Base-by-base conservation (phyloP, 2,329 filamentous ascomycete species). In the Pseudonectria foliicola region DNA sequence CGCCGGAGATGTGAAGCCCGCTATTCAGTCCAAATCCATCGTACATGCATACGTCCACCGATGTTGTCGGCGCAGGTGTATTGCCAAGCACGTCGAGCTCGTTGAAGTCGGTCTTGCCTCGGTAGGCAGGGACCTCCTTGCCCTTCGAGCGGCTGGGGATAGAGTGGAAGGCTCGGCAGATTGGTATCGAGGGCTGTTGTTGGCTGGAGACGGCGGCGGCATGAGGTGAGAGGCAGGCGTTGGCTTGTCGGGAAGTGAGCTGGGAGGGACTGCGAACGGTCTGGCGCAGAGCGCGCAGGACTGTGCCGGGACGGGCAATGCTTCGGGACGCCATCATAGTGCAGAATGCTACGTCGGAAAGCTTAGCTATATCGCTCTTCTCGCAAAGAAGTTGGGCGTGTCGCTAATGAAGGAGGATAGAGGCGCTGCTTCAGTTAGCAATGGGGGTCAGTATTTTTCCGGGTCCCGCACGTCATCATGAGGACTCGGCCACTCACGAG, bases 11-110 rank as follows among this genome's bases (percentile, higher is more conserved):
- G 34, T 75, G 79, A 25, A 84, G 66, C 10, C 89, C 88, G 50
- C 80, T 93, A 61, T 92, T 84, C 29, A 98, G 69, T 45, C 83
- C 77, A 60, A 98, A 98, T 2, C 92, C 92, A 50, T 90, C 80
- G 40, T 73, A 66, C 39, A 84, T 77, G 63, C 86, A 94, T 6
- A 83, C 79, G 50, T 95, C 88, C 29, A 98, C 78, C 2, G 80
- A 79, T 0, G 87, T 95, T 1, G 87, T 80, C 0, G 90, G 92
- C 4, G 76, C 69, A 0, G 87, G 83, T 1, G 80, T 77, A 46
- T 77, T 79, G 27, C 77, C 80, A 4, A 96, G 71, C 6, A 98
- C 81, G 57, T 98, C 80, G 45, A 96, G 71, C 11, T 74, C 71
- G 27, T 63, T 67, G 48, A 96, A 87, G 61, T 92, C 82, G 3